Conservation (phyloP, 768 basidiomycete genomes). For the Suillus spraguei region DNA sequence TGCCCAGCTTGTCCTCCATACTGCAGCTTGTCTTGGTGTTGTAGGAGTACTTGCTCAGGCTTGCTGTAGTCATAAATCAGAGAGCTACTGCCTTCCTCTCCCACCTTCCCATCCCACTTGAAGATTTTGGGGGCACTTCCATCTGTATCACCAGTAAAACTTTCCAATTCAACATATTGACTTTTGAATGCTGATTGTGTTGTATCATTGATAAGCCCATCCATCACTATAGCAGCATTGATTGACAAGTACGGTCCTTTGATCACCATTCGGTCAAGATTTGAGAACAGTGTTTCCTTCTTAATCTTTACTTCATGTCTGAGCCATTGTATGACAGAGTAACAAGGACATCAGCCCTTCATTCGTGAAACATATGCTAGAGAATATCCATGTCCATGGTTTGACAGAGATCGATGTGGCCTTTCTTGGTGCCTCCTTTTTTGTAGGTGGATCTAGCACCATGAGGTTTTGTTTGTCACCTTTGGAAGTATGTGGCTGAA, state of each 20-base stretch:
- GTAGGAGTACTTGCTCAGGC: neutral
- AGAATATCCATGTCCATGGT: neutral
- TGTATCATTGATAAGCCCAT: neutral
- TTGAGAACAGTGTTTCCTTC: neutral
- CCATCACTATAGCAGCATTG: neutral
- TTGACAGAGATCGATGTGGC: neutral
- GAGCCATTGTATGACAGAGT: neutral
- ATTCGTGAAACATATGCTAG: neutral
- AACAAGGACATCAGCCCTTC: neutral
- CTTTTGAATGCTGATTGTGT: neutral
- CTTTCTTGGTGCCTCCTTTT: neutral
- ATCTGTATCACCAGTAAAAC: neutral
- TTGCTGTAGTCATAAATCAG: neutral
- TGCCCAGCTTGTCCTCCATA: neutral
- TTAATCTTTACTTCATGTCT: neutral
- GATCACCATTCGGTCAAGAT: neutral
- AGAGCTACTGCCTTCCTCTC: neutral
- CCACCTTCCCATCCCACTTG: conserved; percentile 1
- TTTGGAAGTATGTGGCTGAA: neutral
- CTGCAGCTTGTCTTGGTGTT: neutral
- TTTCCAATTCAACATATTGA: neutral
- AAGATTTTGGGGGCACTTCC: neutral
- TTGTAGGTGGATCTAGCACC: neutral
- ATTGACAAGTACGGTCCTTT: neutral
- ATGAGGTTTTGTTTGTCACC: neutral